Evolutionary conservation across 768 basidiomycete genomes (phyloP), one percentile per base, ranked within the genome.

Genomic region (Sutorius australiensis): DNA sequence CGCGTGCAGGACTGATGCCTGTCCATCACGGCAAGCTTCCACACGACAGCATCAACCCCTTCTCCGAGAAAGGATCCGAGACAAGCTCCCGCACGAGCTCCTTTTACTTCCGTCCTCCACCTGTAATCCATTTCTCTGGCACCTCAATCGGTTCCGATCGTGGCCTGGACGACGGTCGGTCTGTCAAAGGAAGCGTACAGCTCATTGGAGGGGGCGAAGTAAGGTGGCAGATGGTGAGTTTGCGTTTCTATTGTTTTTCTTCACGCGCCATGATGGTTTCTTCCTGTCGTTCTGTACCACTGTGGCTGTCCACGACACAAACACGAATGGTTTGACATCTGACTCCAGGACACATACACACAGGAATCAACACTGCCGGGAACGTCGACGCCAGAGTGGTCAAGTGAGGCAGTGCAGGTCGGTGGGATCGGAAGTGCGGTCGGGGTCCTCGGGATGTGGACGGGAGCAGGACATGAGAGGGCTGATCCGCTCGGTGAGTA

Each of bases 401-500:
- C 70, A 2, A 77, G 73, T 12, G 82, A 84, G 54, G 79, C 74
- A n/a, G 67, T 84, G 0, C 82, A 84, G 54, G 63, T 83, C 11
- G 83, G 83, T 12, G 76, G 75, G 2, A 66, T 79, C 14, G 80
- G 80, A 6, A 79, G 79, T n/a, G 75, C 74, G 0, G 61, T 73
- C 19, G 83, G 83, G 9, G 63, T 81, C 2, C 67, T 84, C 2
- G 82, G 81, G 8, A 59, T 76, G 68, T 83, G 81, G 81, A 82
- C 82, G 0, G 78, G 79, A 8, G 76, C 75, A 13, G 61, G 61
- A 16, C 81, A 82, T 55, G 76, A 77, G 54, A 51, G 53, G 5
- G 64, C 63, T 6, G 77, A 77, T 58, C 77, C 77, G 2, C 57
- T 79, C 2, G 80, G 78, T 72, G 55, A 66, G 68, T 58, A 12